These are phyloP conservation scores for Exophiala aquamarina DNA, from an alignment of 2,329 filamentous ascomycete species.

Conservation along the genomic window DNA sequence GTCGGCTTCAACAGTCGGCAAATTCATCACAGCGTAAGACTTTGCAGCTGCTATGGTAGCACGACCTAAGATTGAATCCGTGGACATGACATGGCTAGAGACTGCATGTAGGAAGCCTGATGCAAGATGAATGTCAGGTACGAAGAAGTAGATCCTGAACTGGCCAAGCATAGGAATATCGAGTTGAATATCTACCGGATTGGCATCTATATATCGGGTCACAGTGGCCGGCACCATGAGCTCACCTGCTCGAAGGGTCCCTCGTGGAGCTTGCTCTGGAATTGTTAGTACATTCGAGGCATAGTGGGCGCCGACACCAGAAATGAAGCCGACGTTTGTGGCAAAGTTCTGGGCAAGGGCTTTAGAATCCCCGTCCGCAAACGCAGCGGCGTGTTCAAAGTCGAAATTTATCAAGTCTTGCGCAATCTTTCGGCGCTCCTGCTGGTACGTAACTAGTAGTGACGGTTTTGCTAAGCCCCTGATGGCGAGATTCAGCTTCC, in stretches of 20 bases:
- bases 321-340: slow-evolving; percentile 71
- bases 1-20: slow-evolving; percentile 60
- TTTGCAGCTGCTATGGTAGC: slow-evolving; percentile 59
- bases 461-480: slow-evolving; percentile 38
- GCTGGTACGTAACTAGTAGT: slow-evolving; percentile 52
- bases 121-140: slow-evolving; percentile 59
- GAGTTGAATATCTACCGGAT: slow-evolving; percentile 73
- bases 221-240: slow-evolving; percentile 67
- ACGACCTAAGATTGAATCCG: slow-evolving; percentile 58
- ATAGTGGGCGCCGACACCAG: slow-evolving; percentile 70
- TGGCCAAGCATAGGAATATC: slow-evolving; percentile 77
- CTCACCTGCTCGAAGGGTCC: slow-evolving; percentile 39
- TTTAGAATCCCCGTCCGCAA: slow-evolving; percentile 59
- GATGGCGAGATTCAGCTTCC: slow-evolving; percentile 56
- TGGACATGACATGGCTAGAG: slow-evolving; percentile 54
- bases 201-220: slow-evolving; percentile 73
- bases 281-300: slow-evolving; percentile 62
- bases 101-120: slow-evolving; percentile 61
- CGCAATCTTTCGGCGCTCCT: slow-evolving; percentile 59
- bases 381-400: slow-evolving; percentile 47
- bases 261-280: slow-evolving; percentile 38
- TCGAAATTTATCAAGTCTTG: slow-evolving; percentile 64
- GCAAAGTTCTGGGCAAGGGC: slow-evolving; percentile 68
- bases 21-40: slow-evolving; percentile 63
- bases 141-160: slow-evolving; percentile 73